Base-by-base conservation (phyloP, 306 rosid species). In the Spatholobus suberectus region DNA sequence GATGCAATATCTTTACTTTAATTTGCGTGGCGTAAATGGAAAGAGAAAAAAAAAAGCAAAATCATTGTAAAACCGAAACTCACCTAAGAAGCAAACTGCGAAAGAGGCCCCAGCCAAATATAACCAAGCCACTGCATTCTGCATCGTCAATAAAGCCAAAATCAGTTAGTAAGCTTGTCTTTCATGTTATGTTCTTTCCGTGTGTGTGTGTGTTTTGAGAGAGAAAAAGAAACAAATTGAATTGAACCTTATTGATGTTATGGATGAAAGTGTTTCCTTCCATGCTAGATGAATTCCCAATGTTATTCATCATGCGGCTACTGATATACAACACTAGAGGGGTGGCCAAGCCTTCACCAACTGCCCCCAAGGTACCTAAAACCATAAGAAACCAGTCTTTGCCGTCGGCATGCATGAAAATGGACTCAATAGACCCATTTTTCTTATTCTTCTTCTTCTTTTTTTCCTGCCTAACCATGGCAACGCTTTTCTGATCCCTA, bases 41-140 rank as follows among this genome's bases (percentile, higher is more conserved):
- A 74, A 71, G 24, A 15, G 41, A 46, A 65, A 6, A 47, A 68
- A 1, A 11, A 62, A 46, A 2, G 17, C 4, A 63, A 14, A 18
- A 49, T 51, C 32, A 44, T 35, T 44, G 37, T n/a, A 32, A 13
- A 44, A 71, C 65, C 26, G 27, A 72, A 61, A 55, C 82, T 69
- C 73, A 93, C 97, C 98, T 1, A 93, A 65, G 86, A 93, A 93
- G 81, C 93, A 88, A 44, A 82, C 73, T 0, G 83, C 71, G 41
- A 88, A 93, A 20, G 90, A 67, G 2, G 82, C 88, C 75, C 79
- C 78, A 68, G 98, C 93, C 85, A 93, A 44, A 87, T 81, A 91
- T 57, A 89, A 17, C 46, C 92, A 72, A 62, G 88, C 89, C 90
- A 86, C 92, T 6, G 97, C 88, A 86, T 90, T 93, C 98, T 93